Conservation (phyloP, 306 rosid species). For the Cercis canadensis region DNA sequence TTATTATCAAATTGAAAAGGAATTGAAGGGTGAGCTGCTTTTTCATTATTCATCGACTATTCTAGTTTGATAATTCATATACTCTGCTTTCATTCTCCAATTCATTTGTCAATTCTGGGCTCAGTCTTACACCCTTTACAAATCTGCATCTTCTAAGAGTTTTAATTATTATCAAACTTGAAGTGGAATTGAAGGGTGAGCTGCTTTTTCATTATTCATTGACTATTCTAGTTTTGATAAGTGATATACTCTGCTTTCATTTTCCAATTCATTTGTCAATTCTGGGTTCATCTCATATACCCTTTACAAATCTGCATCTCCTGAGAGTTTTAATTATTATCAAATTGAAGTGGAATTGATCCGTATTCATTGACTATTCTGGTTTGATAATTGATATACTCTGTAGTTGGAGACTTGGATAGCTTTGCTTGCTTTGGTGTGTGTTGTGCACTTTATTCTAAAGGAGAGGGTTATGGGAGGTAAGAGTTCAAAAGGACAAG, state of each 20-base stretch:
- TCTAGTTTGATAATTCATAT: too few species aligned
- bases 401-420: constrained; percentile 46
- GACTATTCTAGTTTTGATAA: too few species aligned
- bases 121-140: too few species aligned
- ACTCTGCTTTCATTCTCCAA: too few species aligned
- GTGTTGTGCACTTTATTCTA: constrained; percentile 35
- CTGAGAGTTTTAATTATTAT: constrained; percentile 1
- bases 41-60: not conserved
- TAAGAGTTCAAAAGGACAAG: constrained; percentile 59
- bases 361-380: not conserved
- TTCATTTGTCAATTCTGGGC: too few species aligned
- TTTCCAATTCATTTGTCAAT: constrained; percentile 2
- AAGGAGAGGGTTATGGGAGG: constrained; percentile 61
- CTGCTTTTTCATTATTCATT: too few species aligned
- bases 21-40: not conserved
- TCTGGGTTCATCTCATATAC: not conserved
- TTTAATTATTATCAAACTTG: too few species aligned
- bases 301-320: not conserved
- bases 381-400: constrained; percentile 21
- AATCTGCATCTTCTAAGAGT: too few species aligned
- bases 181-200: too few species aligned
- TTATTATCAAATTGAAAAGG: constrained; percentile 1
- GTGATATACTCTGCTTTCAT: constrained; percentile 7
- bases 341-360: too few species aligned
- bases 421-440: constrained; percentile 40